Conservation (phyloP, 2,329 filamentous ascomycete species). For the Aspergillus hortae region DNA sequence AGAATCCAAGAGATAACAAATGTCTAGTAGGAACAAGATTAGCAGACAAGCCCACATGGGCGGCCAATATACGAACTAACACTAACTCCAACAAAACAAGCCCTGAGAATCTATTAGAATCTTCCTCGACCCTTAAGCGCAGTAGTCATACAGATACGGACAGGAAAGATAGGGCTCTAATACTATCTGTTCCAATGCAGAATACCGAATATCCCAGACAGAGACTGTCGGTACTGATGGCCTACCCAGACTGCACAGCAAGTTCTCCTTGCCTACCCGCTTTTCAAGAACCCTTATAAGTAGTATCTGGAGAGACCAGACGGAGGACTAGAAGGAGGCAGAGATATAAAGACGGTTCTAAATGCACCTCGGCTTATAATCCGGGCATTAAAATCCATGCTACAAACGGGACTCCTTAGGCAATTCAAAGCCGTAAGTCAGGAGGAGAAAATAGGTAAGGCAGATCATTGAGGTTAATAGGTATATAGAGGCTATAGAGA, state of each 20-base stretch:
- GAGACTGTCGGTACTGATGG: neutral
- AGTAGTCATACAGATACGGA: neutral
- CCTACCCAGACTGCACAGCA: constrained; percentile 4
- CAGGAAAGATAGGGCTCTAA: neutral
- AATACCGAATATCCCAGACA: neutral
- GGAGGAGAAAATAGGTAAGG: neutral
- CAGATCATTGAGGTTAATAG: neutral
- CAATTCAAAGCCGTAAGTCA: neutral
- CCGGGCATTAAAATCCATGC: neutral
- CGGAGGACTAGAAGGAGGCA: neutral
- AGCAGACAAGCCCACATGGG: too few species aligned
- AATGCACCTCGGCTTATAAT: neutral
- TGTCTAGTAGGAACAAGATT: too few species aligned
- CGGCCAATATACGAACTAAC: neutral
- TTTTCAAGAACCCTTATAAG: neutral
- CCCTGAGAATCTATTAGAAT: neutral
- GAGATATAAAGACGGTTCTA: neutral
- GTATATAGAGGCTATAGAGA: neutral
- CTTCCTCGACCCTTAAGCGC: neutral
- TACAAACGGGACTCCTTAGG: neutral
- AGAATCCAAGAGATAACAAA: too few species aligned
- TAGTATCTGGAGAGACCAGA: neutral
- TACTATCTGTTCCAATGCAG: neutral
- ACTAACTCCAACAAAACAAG: neutral
- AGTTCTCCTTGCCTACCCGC: neutral